Evolutionary conservation across 2,329 filamentous ascomycete species (phyloP).

Genomic region (Dactylellina cionopaga): DNA sequence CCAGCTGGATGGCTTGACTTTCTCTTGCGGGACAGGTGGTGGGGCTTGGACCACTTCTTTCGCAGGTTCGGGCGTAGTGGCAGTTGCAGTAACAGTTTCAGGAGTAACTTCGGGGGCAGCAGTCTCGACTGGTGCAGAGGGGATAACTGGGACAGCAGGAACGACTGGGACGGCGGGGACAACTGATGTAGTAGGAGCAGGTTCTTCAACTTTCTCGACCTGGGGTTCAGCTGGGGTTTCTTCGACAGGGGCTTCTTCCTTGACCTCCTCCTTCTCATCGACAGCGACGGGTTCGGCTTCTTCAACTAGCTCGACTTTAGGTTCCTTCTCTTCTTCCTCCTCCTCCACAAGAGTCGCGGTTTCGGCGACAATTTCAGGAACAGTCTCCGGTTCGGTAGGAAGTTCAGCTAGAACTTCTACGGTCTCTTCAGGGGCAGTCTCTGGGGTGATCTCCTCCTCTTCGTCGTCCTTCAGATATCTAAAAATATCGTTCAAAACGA

Average conservation of each 20-base stretch:
- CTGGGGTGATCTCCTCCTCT: constrained; percentile 70
- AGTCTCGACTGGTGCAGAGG: constrained; percentile 32
- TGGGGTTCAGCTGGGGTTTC: constrained; percentile 48
- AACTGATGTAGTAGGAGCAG: constrained; percentile 8
- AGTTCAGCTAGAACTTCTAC: constrained; percentile 51
- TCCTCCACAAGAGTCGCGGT: no score
- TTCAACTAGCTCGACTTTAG: constrained; percentile 58
- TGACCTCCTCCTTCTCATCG: constrained; percentile 55
- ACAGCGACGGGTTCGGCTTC: constrained; percentile 64
- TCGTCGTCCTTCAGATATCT: constrained; percentile 87
- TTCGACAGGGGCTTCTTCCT: constrained; percentile 54
- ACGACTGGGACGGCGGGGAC: constrained; percentile 49
- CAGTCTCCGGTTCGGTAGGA: constrained; percentile 47
- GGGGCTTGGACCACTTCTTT: constrained; percentile 33
- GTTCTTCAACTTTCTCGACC: constrained; percentile 38
- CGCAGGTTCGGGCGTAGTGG: constrained; percentile 37
- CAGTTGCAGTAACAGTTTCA: constrained; percentile 15
- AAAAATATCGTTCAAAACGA: constrained; percentile 97
- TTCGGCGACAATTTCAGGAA: no score
- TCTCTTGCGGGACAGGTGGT: constrained; percentile 47
- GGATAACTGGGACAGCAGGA: constrained; percentile 29
- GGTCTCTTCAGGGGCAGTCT: constrained; percentile 57
- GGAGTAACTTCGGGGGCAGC: constrained; percentile 17
- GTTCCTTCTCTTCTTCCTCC: constrained; percentile 38
- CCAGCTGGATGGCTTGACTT: constrained; percentile 43